Percentiles rank a stretch among this genome's conserved stretches.
These are phyloP conservation scores for Penicillium riverlandense DNA, from an alignment of 495 filamentous ascomycete genomes.

Conservation along the genomic window DNA sequence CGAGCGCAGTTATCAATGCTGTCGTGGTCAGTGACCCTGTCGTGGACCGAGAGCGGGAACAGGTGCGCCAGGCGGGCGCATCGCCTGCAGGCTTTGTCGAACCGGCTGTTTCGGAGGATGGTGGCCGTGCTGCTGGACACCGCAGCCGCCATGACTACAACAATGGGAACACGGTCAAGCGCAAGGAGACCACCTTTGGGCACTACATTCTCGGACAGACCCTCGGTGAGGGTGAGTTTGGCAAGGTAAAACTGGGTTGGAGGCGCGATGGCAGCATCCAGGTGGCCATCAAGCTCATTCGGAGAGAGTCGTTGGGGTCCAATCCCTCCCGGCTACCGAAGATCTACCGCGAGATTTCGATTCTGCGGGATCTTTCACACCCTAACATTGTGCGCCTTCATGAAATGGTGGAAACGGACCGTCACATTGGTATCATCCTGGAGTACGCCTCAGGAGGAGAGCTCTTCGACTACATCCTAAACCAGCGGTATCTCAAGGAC, in stretches of 20 bases:
- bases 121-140: constrained; percentile 48
- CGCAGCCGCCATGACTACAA: constrained; percentile 76
- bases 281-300: constrained; percentile 98
- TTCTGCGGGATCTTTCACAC: constrained; percentile 77
- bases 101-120: constrained; percentile 52
- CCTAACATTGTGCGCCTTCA: constrained; percentile 96
- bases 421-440: constrained; percentile 94
- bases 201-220: constrained; percentile 94
- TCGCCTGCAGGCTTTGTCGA: constrained; percentile 45
- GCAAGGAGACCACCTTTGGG: constrained; percentile 84
- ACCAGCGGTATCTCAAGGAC: constrained; percentile 94
- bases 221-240: constrained; percentile 97
- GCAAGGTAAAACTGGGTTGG: constrained; percentile 99
- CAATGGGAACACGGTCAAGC: constrained; percentile 34
- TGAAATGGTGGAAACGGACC: constrained; percentile 97
- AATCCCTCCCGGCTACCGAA: constrained; percentile 88
- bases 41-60: constrained; percentile 70
- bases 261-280: constrained; percentile 89
- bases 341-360: constrained; percentile 93
- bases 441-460: constrained; percentile 98
- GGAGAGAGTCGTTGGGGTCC: constrained; percentile 75
- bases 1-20: constrained; percentile 59
- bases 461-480: constrained; percentile 96
- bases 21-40: constrained; percentile 72
- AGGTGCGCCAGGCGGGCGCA: constrained; percentile 60